Conservation (phyloP, 129 eudicot species). For the Erigeron canadensis region DNA sequence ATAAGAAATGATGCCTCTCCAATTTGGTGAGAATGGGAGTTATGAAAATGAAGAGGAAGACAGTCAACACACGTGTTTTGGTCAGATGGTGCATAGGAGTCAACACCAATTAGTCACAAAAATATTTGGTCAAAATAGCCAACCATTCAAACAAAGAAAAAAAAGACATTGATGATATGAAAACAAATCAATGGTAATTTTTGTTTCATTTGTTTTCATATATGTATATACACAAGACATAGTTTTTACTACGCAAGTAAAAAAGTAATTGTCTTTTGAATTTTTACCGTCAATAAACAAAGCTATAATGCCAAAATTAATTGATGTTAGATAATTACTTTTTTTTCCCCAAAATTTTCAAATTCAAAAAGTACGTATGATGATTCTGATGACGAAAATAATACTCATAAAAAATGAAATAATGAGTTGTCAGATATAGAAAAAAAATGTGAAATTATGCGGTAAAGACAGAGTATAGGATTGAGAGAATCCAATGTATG, state of each 20-base stretch:
- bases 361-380: neutral
- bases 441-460: slow-evolving; percentile 6
- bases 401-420: slow-evolving; percentile 6
- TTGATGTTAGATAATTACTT: neutral
- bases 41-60: slow-evolving; percentile 17
- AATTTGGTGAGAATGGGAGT: slow-evolving; percentile 19
- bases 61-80: slow-evolving; percentile 39
- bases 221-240: too few species aligned
- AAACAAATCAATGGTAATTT: too few species aligned
- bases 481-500: slow-evolving; percentile 31
- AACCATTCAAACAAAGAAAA: slow-evolving; percentile 9
- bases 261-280: too few species aligned
- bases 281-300: neutral
- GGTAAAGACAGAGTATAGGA: slow-evolving; percentile 13
- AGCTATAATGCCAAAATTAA: neutral
- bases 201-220: neutral
- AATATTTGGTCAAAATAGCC: slow-evolving; percentile 12
- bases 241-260: too few species aligned
- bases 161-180: too few species aligned
- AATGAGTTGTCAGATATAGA: slow-evolving; percentile 20
- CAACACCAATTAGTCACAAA: slow-evolving; percentile 27
- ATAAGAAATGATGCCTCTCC: slow-evolving; percentile 13
- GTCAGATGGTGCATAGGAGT: slow-evolving; percentile 31
- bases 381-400: slow-evolving; percentile 2
- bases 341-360: neutral